Evolutionary conservation across 805 yeast species (phyloP).

Genomic region (Pichia sporocuriosa): DNA sequence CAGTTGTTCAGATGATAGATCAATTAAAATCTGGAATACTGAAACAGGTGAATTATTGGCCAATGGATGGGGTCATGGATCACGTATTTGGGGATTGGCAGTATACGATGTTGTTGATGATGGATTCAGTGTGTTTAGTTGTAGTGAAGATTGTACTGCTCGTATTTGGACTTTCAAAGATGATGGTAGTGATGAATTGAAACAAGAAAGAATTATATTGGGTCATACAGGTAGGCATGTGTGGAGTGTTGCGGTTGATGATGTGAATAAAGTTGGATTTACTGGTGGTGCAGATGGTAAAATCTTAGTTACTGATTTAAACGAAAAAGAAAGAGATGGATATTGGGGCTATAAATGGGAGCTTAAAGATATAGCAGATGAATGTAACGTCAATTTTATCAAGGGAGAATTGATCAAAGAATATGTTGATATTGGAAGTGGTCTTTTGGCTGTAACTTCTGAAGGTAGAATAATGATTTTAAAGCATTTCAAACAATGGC

Average conservation of each 20-base stretch:
- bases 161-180: slow-evolving; percentile 60
- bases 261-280: slow-evolving; percentile 43
- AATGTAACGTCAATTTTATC: slow-evolving; percentile 24
- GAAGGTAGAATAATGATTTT: slow-evolving; percentile 43
- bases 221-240: slow-evolving; percentile 80
- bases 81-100: slow-evolving; percentile 82
- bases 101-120: slow-evolving; percentile 36
- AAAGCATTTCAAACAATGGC: slow-evolving; percentile 25
- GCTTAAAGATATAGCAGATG: slow-evolving; percentile 29
- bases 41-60: slow-evolving; percentile 52
- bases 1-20: slow-evolving; percentile 91
- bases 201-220: slow-evolving; percentile 45
- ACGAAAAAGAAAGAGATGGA: slow-evolving; percentile 25
- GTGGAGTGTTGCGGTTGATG: slow-evolving; percentile 69
- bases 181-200: slow-evolving; percentile 27
- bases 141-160: slow-evolving; percentile 83
- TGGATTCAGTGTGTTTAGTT: slow-evolving; percentile 43
- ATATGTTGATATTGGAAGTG: slow-evolving; percentile 41
- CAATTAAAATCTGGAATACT: slow-evolving; percentile 70
- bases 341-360: slow-evolving; percentile 26
- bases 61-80: slow-evolving; percentile 94
- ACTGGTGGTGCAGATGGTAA: slow-evolving; percentile 96
- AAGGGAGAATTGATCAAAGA: slow-evolving; percentile 58
- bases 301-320: slow-evolving; percentile 54
- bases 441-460: slow-evolving; percentile 52